Conservation (phyloP, 1,139 yeast genomes). For the Suzukiozyma palmioleophila region DNA sequence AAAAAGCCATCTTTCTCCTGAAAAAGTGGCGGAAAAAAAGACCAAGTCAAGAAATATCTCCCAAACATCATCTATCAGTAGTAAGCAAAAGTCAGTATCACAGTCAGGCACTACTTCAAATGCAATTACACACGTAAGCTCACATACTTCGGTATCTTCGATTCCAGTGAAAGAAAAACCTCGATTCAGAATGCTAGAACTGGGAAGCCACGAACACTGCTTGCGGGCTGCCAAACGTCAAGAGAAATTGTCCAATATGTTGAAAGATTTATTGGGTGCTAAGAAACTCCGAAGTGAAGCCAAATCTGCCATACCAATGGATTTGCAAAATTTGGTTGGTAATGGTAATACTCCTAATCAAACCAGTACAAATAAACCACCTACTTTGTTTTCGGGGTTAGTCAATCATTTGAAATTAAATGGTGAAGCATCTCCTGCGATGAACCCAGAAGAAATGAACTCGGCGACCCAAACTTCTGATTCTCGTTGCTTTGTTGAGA, state of each 20-base stretch:
- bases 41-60: neutral
- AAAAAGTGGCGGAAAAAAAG: neutral
- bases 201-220: slow-evolving; percentile 76
- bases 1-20: slow-evolving; percentile 3
- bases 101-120: slow-evolving; percentile 21
- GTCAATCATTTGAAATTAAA: slow-evolving; percentile 59
- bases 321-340: slow-evolving; percentile 7
- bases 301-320: slow-evolving; percentile 69
- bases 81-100: slow-evolving; percentile 18
- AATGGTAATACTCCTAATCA: slow-evolving; percentile 1
- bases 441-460: slow-evolving; percentile 2
- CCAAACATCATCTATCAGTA: neutral
- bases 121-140: neutral
- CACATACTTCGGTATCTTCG: slow-evolving; percentile 13
- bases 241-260: slow-evolving; percentile 82
- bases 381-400: slow-evolving; percentile 78
- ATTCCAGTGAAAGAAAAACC: slow-evolving; percentile 26
- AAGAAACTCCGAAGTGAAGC: slow-evolving; percentile 79
- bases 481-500: slow-evolving; percentile 42
- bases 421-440: slow-evolving; percentile 3
- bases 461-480: slow-evolving; percentile 14
- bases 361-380: slow-evolving; percentile 37
- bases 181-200: slow-evolving; percentile 52
- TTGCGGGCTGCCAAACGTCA: slow-evolving; percentile 76
- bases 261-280: slow-evolving; percentile 80